Base-by-base conservation (phyloP, 805 yeast genomes). In the Saccharomycopsis synnaedendra region DNA sequence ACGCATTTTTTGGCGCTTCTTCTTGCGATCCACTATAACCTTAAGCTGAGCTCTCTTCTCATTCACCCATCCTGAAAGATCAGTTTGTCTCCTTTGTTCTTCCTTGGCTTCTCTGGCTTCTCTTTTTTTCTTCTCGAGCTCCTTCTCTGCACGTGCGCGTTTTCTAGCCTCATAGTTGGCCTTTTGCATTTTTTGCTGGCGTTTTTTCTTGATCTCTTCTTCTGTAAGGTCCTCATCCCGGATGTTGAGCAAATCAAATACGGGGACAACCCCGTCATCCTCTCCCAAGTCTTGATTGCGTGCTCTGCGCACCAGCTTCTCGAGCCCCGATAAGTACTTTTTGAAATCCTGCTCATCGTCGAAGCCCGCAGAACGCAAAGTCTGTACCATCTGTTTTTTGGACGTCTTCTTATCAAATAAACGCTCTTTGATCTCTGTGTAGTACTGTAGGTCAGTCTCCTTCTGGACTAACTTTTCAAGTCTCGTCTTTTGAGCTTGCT, bases 131-230 rank as follows among this genome's bases (percentile, higher is more conserved):
- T 74, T 75, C 53, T 82, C 87, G 38, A 72, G 72, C 50, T 73
- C 75, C 57, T 88, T 90, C 54, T 85, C 95, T 50, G 78, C 83
- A 59, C 79, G 83, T 5, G 88, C 85, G 42, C 89, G 74, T 61
- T 76, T 75, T 51, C 97, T 74, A 0, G 97, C 96, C 42, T 93
- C 98, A 57, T 75, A 80, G 57, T 85, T 87, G 4, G 95, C 90
- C 58, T 87, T 86, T 65, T 85, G 68, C 32, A 93, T 71, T 55
- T 76, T 73, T 64, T 93, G 97, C 49, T 79, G 78, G 44, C 95
- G 73, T 64, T 93, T 93, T 59, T 88, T 97, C 56, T 82, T 85
- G 41, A 88, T 66, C 57, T 85, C 84, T 4, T 85, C 95, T 37
- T 82, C 87, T 38, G 74, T 72, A 36, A 93, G 70, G 52, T 89